These are phyloP conservation scores for Firmiana major DNA, from an alignment of 345 rosid species.

Conservation along the genomic window DNA sequence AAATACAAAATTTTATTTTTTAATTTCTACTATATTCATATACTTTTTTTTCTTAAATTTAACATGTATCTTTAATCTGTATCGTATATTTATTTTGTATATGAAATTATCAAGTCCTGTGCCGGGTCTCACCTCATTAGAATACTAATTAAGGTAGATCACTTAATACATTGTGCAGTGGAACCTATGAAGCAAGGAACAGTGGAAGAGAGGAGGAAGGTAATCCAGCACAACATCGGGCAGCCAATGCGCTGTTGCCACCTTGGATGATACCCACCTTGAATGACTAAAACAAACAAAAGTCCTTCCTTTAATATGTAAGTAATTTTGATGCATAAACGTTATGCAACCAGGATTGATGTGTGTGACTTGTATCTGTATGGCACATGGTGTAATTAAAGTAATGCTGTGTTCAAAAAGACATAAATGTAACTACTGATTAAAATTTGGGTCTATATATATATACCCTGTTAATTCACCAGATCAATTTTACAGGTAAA, in stretches of 20 bases:
- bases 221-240: constrained; percentile 15
- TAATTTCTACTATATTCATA: no score
- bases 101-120: no score
- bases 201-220: constrained; percentile 27
- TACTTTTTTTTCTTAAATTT: no score
- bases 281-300: constrained; percentile 12
- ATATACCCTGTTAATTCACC: not conserved
- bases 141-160: not conserved
- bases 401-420: not conserved
- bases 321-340: no score
- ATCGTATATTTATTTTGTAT: no score
- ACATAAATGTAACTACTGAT: not conserved
- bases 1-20: no score
- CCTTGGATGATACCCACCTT: constrained; percentile 50
- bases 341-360: not conserved
- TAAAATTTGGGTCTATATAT: not conserved
- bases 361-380: not conserved
- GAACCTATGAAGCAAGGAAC: constrained; percentile 9
- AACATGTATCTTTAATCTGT: no score
- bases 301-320: not conserved
- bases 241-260: constrained; percentile 37
- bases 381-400: not conserved
- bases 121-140: not conserved
- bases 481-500: no score
- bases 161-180: constrained; percentile 5